Evolutionary conservation across 2,329 filamentous ascomycete species (phyloP).

Genomic region (Arthrobotrys sinensis): DNA sequence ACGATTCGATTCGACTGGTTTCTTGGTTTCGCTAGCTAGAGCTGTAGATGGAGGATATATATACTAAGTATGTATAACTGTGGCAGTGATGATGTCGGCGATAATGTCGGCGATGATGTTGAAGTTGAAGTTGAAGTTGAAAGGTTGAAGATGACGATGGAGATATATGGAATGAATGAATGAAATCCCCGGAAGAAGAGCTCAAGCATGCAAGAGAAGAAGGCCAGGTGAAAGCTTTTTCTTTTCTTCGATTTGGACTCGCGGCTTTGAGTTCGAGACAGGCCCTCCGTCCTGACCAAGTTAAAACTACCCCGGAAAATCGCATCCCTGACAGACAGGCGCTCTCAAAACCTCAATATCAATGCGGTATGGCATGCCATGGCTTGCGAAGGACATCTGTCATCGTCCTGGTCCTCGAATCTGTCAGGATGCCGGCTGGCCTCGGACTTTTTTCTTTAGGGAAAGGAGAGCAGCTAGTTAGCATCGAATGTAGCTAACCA

Average conservation of each 20-base stretch:
- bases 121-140: not conserved
- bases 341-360: too few species aligned
- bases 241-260: constrained; percentile 20
- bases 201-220: not conserved
- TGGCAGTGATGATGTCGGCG: not conserved
- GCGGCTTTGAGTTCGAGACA: constrained; percentile 18
- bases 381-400: constrained; percentile 14
- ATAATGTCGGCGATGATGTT: constrained; percentile 1
- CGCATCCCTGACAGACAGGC: constrained; percentile 1
- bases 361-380: constrained; percentile 11
- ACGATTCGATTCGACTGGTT: not conserved
- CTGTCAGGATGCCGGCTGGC: constrained; percentile 25
- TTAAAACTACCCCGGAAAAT: constrained; percentile 9
- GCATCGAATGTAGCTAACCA: constrained; percentile 5
- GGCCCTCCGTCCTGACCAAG: constrained; percentile 11
- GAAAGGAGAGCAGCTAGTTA: constrained; percentile 2
- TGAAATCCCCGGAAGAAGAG: not conserved
- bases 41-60: not conserved
- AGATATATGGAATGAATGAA: not conserved
- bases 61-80: not conserved
- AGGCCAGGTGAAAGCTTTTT: constrained; percentile 14
- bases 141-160: not conserved
- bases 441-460: constrained; percentile 31
- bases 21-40: not conserved
- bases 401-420: not conserved